Evolutionary conservation across 2,329 filamentous ascomycete genomes (phyloP).

Genomic region (Aphanoascus verrucosus): DNA sequence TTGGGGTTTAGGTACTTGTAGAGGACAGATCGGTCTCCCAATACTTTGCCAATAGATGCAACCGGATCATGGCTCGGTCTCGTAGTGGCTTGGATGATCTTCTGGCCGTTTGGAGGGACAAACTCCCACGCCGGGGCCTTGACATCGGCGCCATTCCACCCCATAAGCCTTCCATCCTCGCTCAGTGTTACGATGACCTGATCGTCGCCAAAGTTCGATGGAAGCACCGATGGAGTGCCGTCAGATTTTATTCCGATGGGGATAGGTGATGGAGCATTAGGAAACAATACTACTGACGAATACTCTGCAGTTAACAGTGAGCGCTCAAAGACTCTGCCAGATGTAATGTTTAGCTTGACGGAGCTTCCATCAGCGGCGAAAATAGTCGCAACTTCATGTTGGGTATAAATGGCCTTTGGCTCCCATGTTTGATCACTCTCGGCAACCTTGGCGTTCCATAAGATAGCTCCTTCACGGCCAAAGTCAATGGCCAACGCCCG

Average conservation of each 20-base stretch:
- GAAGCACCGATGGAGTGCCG: constrained; percentile 25
- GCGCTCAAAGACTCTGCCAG: constrained; percentile 33
- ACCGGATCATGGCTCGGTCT: constrained; percentile 71
- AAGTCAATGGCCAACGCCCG: constrained; percentile 71
- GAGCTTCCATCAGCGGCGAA: constrained; percentile 53
- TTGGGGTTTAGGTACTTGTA: constrained; percentile 97
- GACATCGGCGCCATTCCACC: constrained; percentile 33
- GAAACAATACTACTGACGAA: constrained; percentile 26
- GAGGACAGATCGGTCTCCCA: constrained; percentile 81
- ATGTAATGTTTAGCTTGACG: constrained; percentile 40
- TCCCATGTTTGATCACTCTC: constrained; percentile 52
- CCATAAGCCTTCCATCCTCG: constrained; percentile 33
- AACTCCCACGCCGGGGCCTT: constrained; percentile 59
- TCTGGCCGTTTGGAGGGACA: constrained; percentile 52
- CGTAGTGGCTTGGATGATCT: constrained; percentile 56
- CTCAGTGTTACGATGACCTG: constrained; percentile 34
- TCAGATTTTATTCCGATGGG: constrained; percentile 28
- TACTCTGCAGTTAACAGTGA: constrained; percentile 21
- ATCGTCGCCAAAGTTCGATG: constrained; percentile 24
- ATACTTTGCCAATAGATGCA: constrained; percentile 86
- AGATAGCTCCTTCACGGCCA: constrained; percentile 58
- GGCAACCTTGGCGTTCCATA: constrained; percentile 62
- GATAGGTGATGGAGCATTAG: constrained; percentile 19
- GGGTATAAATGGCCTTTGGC: constrained; percentile 55
- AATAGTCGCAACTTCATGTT: constrained; percentile 50